These are phyloP conservation scores for Boehmeria nivea DNA, from an alignment of 306 rosid genomes.

Conservation along the genomic window DNA sequence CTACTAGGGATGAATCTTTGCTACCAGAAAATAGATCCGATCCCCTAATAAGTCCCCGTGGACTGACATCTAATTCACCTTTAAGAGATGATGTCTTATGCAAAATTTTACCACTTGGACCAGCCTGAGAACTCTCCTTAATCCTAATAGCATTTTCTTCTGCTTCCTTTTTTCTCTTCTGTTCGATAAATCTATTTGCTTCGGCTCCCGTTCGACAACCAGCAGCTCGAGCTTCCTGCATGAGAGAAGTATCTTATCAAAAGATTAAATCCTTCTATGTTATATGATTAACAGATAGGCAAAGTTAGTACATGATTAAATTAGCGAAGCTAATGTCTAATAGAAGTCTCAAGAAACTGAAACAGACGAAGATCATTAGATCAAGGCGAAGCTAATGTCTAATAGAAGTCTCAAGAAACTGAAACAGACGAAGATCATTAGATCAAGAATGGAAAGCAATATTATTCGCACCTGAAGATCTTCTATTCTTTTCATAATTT, in stretches of 20 bases:
- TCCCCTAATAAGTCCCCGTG: constrained; percentile 34
- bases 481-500: constrained; percentile 55
- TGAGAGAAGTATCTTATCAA: not conserved
- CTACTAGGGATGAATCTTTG: constrained; percentile 35
- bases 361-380: not conserved
- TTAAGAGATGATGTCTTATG: constrained; percentile 31
- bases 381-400: not conserved
- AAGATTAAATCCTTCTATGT: not conserved
- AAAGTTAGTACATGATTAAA: too few relatives aligned
- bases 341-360: not conserved
- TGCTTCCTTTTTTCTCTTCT: constrained; percentile 42
- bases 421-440: not conserved
- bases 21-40: constrained; percentile 24
- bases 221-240: constrained; percentile 73
- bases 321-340: not conserved
- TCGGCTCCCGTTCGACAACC: constrained; percentile 66
- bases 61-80: constrained; percentile 46
- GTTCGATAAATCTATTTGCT: constrained; percentile 46
- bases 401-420: not conserved
- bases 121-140: constrained; percentile 45
- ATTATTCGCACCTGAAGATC: constrained; percentile 64
- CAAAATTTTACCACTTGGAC: constrained; percentile 36
- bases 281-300: too few relatives aligned
- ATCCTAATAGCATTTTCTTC: constrained; percentile 33
- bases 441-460: not conserved